Evolutionary conservation across 2,329 filamentous ascomycete species (phyloP).

Genomic region (Clonostachys byssicola): DNA sequence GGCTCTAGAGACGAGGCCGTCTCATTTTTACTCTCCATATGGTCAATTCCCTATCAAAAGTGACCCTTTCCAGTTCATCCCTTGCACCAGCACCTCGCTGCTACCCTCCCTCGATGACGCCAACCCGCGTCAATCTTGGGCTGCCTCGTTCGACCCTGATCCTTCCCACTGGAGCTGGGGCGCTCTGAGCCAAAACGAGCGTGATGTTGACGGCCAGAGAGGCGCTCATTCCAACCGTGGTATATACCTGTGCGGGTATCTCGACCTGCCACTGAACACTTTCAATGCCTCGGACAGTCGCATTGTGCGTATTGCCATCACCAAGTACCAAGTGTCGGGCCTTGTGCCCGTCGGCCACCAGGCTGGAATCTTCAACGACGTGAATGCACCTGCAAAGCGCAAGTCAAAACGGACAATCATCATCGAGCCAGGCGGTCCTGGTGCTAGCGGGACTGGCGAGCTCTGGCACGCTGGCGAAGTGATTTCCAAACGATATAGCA

Average conservation of each 20-base stretch:
- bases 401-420: constrained; percentile 39
- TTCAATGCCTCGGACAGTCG: constrained; percentile 35
- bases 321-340: constrained; percentile 43
- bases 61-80: no score
- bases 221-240: constrained; percentile 28
- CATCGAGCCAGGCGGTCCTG: constrained; percentile 45
- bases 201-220: constrained; percentile 4
- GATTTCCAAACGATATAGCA: constrained; percentile 33
- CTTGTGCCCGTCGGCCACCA: constrained; percentile 16
- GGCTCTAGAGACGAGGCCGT: no score
- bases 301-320: constrained; percentile 40
- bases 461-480: constrained; percentile 29
- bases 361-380: no score
- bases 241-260: constrained; percentile 42
- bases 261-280: constrained; percentile 44
- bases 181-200: constrained; percentile 9
- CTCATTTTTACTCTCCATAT: no score
- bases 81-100: no score
- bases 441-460: constrained; percentile 38
- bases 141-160: constrained; percentile 25
- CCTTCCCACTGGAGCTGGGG: constrained; percentile 43
- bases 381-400: constrained; percentile 3
- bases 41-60: no score
- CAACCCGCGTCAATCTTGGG: constrained; percentile 31
- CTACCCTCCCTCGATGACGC: no score